Evolutionary conservation across 202 grass and related monocot genomes (phyloP).

Genomic region (Schoenoplectus triqueter): DNA sequence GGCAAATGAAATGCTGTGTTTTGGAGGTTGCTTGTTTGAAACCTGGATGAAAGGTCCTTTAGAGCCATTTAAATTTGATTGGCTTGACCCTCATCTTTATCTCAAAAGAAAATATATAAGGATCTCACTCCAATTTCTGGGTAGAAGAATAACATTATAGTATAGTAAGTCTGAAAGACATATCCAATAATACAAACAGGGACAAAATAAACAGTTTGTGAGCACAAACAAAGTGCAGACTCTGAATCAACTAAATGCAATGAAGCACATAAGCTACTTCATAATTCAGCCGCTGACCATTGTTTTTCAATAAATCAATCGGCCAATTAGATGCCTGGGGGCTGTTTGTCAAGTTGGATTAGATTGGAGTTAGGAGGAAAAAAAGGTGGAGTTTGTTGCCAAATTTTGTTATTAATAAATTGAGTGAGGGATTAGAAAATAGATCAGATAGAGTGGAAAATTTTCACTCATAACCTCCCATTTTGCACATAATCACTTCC

Average conservation of each 20-base stretch:
- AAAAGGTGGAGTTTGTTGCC: background rate
- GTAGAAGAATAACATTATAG: background rate
- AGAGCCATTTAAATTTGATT: too few relatives aligned
- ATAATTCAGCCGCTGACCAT: background rate
- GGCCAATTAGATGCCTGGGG: background rate
- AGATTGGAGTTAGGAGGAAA: background rate
- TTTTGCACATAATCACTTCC: background rate
- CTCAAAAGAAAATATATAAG: background rate
- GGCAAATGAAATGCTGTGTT: too few relatives aligned
- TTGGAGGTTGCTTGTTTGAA: too few relatives aligned
- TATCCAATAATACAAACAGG: conserved; percentile 1
- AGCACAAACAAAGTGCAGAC: background rate
- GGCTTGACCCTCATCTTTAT: too few relatives aligned
- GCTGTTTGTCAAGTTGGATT: background rate
- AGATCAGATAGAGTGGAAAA: background rate
- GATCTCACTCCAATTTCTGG: background rate
- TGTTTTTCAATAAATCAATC: background rate
- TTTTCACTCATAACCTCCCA: background rate
- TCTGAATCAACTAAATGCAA: background rate
- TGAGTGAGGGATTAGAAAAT: background rate
- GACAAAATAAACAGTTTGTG: background rate
- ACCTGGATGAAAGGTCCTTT: too few relatives aligned
- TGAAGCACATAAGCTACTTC: background rate
- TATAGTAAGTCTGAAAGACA: background rate
- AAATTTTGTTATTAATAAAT: background rate